Evolutionary conservation across 2,329 filamentous ascomycete genomes (phyloP).

Genomic region (Malbranchea zuffiana): DNA sequence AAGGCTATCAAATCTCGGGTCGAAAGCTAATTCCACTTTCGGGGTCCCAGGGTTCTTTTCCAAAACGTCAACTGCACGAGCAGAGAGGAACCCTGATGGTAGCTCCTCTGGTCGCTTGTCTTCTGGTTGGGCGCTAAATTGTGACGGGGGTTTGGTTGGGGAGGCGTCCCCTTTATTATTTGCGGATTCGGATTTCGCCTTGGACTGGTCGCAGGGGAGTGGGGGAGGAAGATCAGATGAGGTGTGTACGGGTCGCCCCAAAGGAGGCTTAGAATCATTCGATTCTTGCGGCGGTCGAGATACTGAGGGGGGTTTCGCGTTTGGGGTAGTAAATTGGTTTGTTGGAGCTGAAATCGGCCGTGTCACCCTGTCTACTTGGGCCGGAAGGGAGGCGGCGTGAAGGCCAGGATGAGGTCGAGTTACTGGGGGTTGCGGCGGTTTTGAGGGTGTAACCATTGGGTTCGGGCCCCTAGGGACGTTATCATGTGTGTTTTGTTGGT

Average conservation of each 20-base stretch:
- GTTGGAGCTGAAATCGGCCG: conserved; percentile 8
- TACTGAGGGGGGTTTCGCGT: conserved; percentile 7
- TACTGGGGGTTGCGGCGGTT: conserved; percentile 26
- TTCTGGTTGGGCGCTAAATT: conserved; percentile 20
- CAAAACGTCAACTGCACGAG: conserved; percentile 50
- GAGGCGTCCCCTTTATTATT: conserved; percentile 11
- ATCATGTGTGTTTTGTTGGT: conserved; percentile 1
- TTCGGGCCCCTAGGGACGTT: conserved; percentile 10
- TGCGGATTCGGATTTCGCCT: conserved; percentile 11
- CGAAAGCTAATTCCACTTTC: conserved; percentile 52
- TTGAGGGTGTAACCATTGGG: conserved; percentile 29
- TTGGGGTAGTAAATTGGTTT: conserved; percentile 8
- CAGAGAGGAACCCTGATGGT: conserved; percentile 57
- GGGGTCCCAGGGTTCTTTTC: conserved; percentile 40
- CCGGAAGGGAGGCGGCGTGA: conserved; percentile 4
- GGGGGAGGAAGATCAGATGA: conserved; percentile 14
- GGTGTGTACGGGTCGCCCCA: conserved; percentile 18
- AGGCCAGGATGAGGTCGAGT: conserved; percentile 15
- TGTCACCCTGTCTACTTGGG: conserved; percentile 5
- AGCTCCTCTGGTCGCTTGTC: conserved; percentile 25
- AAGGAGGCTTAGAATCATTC: conserved; percentile 13
- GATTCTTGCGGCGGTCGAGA: conserved; percentile 15
- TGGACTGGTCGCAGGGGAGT: conserved; percentile 16
- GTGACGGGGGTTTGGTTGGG: conserved; percentile 17
- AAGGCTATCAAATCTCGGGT: conserved; percentile 65